phyloP scores from a whole-genome alignment of 2,329 filamentous ascomycete species.

The Hypoxylon rubiginosum region DNA sequence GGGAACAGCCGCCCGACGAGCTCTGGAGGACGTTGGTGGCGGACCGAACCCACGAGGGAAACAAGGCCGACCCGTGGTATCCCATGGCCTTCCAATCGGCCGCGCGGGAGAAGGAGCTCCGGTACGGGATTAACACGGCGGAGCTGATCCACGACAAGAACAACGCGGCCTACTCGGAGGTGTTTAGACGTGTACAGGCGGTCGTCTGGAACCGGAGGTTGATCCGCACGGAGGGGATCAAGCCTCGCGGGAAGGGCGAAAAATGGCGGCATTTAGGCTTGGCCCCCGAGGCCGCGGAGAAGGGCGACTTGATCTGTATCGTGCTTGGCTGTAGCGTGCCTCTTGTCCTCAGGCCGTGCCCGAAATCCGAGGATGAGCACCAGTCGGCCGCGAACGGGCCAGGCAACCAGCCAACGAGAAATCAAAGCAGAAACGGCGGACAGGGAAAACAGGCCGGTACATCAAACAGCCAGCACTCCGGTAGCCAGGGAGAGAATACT shows the following conservation, averaged over 20 bases:
- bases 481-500: neutral
- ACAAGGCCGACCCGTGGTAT: slow-evolving; percentile 18
- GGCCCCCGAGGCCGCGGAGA: neutral
- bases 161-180: slow-evolving; percentile 19
- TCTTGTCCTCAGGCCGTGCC: neutral
- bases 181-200: slow-evolving; percentile 23
- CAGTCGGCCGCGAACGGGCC: neutral
- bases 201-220: slow-evolving; percentile 29
- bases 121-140: slow-evolving; percentile 20
- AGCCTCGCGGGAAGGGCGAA: neutral
- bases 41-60: slow-evolving; percentile 13
- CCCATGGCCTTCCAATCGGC: slow-evolving; percentile 14
- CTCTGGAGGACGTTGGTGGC: slow-evolving; percentile 29
- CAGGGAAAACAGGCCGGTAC: neutral
- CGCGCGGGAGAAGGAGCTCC: slow-evolving; percentile 4
- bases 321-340: slow-evolving; percentile 1
- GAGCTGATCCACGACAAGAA: slow-evolving; percentile 23
- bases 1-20: slow-evolving; percentile 13
- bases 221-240: slow-evolving; percentile 7
- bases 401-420: neutral
- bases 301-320: neutral
- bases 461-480: neutral
- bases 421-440: neutral
- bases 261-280: neutral
- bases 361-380: neutral